A percentile compares a stretch with the other conserved stretches of the same genome.
phyloP scores from a whole-genome alignment of 176 grass and related monocot species.

The Paspalum notatum region DNA sequence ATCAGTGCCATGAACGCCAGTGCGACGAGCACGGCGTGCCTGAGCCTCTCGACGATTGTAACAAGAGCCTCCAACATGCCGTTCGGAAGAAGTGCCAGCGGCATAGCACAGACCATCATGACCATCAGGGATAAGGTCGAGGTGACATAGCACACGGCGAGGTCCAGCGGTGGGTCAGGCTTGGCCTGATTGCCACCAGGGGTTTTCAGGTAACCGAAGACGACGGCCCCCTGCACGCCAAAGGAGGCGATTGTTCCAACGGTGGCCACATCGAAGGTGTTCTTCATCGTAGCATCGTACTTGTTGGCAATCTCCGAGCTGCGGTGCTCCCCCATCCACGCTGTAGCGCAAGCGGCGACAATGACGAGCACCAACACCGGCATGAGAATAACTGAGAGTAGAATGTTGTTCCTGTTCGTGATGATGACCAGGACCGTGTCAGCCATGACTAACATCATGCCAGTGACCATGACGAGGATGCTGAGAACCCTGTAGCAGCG shows the following conservation, averaged over 20 bases:
- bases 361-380: neutral
- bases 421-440: slow-evolving; percentile 10
- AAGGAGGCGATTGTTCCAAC: neutral
- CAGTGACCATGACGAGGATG: neutral
- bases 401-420: neutral
- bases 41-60: neutral
- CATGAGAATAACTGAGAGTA: neutral
- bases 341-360: neutral
- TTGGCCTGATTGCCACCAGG: neutral
- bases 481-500: neutral
- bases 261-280: neutral
- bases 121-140: neutral
- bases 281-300: slow-evolving; percentile 10
- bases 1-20: neutral
- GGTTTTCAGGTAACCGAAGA: slow-evolving; percentile 35
- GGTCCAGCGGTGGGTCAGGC: slow-evolving; percentile 3
- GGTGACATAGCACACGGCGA: slow-evolving; percentile 1
- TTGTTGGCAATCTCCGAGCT: neutral
- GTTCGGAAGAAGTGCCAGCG: neutral
- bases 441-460: slow-evolving; percentile 1
- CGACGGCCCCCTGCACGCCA: neutral
- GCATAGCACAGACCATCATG: slow-evolving; percentile 23
- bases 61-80: neutral
- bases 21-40: neutral
- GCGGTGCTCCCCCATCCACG: neutral